phyloP scores from a whole-genome alignment of 257 asterid species.

The Primulina eburnea region DNA sequence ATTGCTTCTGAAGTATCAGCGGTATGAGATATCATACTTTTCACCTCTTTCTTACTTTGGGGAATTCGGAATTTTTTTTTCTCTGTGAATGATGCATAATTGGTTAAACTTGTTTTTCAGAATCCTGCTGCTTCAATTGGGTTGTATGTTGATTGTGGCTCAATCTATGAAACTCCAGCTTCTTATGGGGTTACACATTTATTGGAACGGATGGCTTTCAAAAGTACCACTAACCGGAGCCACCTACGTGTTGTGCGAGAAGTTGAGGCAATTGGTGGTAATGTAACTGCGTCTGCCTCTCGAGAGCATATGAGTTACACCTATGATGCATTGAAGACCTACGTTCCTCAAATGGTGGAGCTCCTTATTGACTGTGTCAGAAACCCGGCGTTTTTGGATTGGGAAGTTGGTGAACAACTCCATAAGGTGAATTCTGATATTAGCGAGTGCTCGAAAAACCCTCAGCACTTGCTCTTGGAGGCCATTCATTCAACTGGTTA shows the following conservation, averaged over 20 bases:
- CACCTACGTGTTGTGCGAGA: conserved; percentile 82
- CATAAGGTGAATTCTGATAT: conserved; percentile 60
- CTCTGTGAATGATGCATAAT: conserved; percentile 12
- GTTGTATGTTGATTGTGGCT: conserved; percentile 79
- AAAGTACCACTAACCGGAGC: conserved; percentile 78
- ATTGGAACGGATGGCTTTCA: conserved; percentile 92
- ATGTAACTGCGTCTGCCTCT: conserved; percentile 66
- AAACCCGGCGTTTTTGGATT: conserved; percentile 88
- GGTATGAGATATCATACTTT: conserved; percentile 40
- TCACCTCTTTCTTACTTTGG: not conserved
- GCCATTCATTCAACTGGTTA: conserved; percentile 80
- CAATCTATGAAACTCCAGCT: conserved; percentile 75
- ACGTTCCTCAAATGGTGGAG: conserved; percentile 89
- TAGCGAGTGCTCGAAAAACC: conserved; percentile 63
- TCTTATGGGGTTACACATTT: conserved; percentile 82
- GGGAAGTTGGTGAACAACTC: conserved; percentile 94
- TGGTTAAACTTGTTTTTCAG: conserved; percentile 41
- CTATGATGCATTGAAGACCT: conserved; percentile 72
- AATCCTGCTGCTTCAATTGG: conserved; percentile 83
- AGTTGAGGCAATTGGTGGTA: conserved; percentile 95
- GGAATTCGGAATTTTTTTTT: not conserved
- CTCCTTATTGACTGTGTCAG: conserved; percentile 76
- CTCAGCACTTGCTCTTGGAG: conserved; percentile 76
- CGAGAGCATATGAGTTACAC: conserved; percentile 83
- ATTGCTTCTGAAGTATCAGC: conserved; percentile 76